These are phyloP conservation scores for Ophiostoma angusticollis DNA, from an alignment of 2,329 filamentous ascomycete genomes.

Conservation along the genomic window DNA sequence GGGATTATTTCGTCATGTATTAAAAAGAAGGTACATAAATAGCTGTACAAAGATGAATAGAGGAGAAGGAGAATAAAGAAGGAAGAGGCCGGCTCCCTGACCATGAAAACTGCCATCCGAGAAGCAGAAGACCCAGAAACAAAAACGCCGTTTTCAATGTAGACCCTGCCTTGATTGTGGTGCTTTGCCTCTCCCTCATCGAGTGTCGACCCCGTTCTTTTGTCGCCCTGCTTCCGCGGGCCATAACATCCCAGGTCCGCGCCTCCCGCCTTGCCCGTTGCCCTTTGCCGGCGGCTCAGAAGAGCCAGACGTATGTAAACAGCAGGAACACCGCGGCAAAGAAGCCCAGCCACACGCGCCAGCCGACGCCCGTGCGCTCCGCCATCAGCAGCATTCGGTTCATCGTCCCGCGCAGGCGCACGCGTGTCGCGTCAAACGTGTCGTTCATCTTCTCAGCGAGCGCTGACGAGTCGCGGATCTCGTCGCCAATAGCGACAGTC, in stretches of 20 bases:
- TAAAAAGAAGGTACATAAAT: too few relatives aligned
- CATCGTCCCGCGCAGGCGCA: slow-evolving; percentile 82
- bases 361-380: slow-evolving; percentile 82
- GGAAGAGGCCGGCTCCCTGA: too few relatives aligned
- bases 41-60: too few relatives aligned
- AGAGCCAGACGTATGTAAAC: slow-evolving; percentile 90
- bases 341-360: slow-evolving; percentile 87
- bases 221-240: too few relatives aligned
- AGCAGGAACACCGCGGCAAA: slow-evolving; percentile 70
- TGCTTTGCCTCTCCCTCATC: too few relatives aligned
- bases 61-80: too few relatives aligned
- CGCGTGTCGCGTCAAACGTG: slow-evolving; percentile 71
- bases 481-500: slow-evolving; percentile 84
- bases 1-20: too few relatives aligned
- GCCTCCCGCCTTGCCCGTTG: neutral
- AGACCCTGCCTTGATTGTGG: neutral
- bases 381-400: slow-evolving; percentile 96
- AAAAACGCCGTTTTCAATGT: slow-evolving; percentile 4
- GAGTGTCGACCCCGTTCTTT: neutral
- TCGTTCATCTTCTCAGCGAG: slow-evolving; percentile 95
- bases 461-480: slow-evolving; percentile 80
- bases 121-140: too few relatives aligned
- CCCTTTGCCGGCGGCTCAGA: slow-evolving; percentile 31
- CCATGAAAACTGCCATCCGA: too few relatives aligned
- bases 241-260: too few relatives aligned